Evolutionary conservation across 2,329 filamentous ascomycete species (phyloP).

Genomic region (Fusarium hainanense): DNA sequence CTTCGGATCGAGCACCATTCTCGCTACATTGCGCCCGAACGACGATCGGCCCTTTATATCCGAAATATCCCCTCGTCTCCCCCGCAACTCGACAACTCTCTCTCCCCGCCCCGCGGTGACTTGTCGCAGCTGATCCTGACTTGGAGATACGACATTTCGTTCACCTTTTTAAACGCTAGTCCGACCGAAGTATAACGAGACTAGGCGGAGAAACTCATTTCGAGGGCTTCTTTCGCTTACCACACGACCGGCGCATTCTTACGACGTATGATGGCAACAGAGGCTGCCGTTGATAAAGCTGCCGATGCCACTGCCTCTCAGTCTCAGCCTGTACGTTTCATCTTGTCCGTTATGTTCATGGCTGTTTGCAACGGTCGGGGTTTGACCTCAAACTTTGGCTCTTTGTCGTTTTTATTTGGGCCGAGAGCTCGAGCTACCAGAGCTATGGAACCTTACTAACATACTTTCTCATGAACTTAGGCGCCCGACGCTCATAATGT

Average conservation of each 20-base stretch:
- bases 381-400: background rate
- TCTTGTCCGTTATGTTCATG: background rate
- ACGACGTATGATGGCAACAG: conserved; percentile 74
- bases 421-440: background rate
- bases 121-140: conserved; percentile 35
- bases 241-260: conserved; percentile 51
- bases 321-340: conserved; percentile 57
- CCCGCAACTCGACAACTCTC: conserved; percentile 20
- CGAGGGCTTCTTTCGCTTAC: conserved; percentile 46
- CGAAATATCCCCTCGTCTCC: conserved; percentile 10
- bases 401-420: background rate
- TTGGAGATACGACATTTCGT: conserved; percentile 24
- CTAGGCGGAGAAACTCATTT: conserved; percentile 38
- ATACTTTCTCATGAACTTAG: conserved; percentile 23
- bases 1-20: conserved; percentile 25
- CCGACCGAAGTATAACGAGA: conserved; percentile 33
- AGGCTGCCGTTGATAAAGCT: conserved; percentile 65
- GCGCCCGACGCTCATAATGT: conserved; percentile 61
- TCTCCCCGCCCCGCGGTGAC: conserved; percentile 39
- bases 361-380: background rate
- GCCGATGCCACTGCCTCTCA: conserved; percentile 65
- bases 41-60: conserved; percentile 24
- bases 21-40: conserved; percentile 10
- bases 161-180: conserved; percentile 29
- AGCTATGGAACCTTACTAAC: conserved; percentile 28